Conservation (phyloP, 2,329 filamentous ascomycete genomes). For the Venturia asperata region DNA sequence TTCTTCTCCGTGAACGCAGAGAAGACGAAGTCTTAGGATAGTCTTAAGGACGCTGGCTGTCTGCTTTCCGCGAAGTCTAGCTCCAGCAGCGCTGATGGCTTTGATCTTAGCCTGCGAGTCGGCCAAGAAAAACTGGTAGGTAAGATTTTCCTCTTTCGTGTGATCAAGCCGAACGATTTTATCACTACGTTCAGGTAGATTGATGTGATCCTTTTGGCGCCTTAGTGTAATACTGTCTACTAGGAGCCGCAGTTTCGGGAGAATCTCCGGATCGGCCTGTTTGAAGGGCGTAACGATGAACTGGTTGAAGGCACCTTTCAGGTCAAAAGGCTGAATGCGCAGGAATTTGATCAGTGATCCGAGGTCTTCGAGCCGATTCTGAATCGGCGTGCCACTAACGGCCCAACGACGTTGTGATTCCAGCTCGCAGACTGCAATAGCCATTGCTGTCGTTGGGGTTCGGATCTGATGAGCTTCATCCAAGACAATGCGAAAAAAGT, state of each 20-base stretch:
- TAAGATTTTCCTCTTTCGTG: slow-evolving; percentile 60
- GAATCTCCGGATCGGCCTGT: slow-evolving; percentile 71
- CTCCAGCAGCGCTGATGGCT: slow-evolving; percentile 59
- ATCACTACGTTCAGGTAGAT: slow-evolving; percentile 69
- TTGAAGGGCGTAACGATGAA: slow-evolving; percentile 84
- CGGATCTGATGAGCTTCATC: slow-evolving; percentile 95
- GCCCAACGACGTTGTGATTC: slow-evolving; percentile 83
- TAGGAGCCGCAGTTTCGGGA: slow-evolving; percentile 77
- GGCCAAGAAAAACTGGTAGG: slow-evolving; percentile 80
- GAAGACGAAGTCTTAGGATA: slow-evolving; percentile 81
- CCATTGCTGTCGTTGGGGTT: slow-evolving; percentile 72
- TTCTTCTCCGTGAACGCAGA: slow-evolving; percentile 92
- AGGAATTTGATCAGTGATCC: slow-evolving; percentile 82
- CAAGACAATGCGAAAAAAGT: slow-evolving; percentile 89
- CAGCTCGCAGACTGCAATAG: slow-evolving; percentile 74
- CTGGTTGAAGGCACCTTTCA: slow-evolving; percentile 65
- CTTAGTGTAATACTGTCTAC: slow-evolving; percentile 93
- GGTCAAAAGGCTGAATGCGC: slow-evolving; percentile 72
- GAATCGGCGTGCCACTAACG: slow-evolving; percentile 92
- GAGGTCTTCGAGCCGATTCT: slow-evolving; percentile 87
- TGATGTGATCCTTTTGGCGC: slow-evolving; percentile 83
- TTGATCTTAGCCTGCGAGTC: slow-evolving; percentile 75
- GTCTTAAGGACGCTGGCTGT: slow-evolving; percentile 91
- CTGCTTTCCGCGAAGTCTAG: slow-evolving; percentile 71
- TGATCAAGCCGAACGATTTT: slow-evolving; percentile 69